Evolutionary conservation across 148 eudicot genomes (phyloP).

Genomic region (Limonium bicolor): DNA sequence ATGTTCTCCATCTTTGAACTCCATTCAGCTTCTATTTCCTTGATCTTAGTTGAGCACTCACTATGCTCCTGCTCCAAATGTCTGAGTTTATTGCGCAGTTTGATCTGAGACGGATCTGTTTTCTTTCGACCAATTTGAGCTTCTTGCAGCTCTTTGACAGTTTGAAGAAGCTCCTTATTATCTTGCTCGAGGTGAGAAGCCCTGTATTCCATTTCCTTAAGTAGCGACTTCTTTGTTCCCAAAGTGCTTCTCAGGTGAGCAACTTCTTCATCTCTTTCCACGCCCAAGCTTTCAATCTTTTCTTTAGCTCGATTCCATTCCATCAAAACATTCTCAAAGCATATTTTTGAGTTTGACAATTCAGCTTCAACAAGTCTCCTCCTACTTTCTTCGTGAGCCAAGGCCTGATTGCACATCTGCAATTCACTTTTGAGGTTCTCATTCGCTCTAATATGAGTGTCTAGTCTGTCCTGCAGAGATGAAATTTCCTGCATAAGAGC

Average conservation of each 20-base stretch:
- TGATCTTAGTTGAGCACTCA: conserved; percentile 24
- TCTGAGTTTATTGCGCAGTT: conserved; percentile 35
- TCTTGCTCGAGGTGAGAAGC: conserved; percentile 46
- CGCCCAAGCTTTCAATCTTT: conserved; percentile 33
- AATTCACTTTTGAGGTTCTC: conserved; percentile 35
- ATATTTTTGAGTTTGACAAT: conserved; percentile 37
- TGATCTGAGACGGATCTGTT: conserved; percentile 21
- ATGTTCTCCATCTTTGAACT: conserved; percentile 30
- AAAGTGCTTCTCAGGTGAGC: conserved; percentile 32
- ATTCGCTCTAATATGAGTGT: conserved; percentile 41
- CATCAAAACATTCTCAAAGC: conserved; percentile 32
- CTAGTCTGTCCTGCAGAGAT: conserved; percentile 35
- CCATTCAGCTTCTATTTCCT: conserved; percentile 61
- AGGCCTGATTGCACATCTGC: conserved; percentile 54
- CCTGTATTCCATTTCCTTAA: conserved; percentile 49
- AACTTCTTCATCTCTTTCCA: conserved; percentile 47
- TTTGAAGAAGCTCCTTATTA: conserved; percentile 40
- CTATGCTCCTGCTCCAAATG: conserved; percentile 42
- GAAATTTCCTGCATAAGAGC: conserved; percentile 36
- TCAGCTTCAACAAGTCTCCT: conserved; percentile 46
- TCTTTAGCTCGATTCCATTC: conserved; percentile 42
- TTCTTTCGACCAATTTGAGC: conserved; percentile 41
- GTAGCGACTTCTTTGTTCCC: conserved; percentile 30
- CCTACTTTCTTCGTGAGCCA: conserved; percentile 64
- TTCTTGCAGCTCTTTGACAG: conserved; percentile 45